These are phyloP conservation scores for Maudiozyma bulderi DNA, from an alignment of 805 yeast genomes.

Conservation along the genomic window DNA sequence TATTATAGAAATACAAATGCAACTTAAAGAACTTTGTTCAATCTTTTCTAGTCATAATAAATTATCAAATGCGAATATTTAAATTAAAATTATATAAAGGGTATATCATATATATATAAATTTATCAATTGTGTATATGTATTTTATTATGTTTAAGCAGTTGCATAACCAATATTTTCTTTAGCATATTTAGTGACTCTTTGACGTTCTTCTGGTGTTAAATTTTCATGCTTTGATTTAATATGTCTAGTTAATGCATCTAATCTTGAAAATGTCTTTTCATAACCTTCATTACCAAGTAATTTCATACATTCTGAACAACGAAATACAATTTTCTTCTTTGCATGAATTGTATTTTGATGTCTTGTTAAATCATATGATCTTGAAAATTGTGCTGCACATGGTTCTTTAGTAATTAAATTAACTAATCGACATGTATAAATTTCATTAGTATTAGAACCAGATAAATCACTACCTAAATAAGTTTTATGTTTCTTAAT, in stretches of 20 bases:
- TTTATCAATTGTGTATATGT: no score
- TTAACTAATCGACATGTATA: slow-evolving; percentile 15
- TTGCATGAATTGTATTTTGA: slow-evolving; percentile 92
- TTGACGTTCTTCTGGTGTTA: slow-evolving; percentile 47
- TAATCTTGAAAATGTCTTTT: slow-evolving; percentile 82
- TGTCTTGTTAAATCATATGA: slow-evolving; percentile 92
- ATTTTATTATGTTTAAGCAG: slow-evolving; percentile 1
- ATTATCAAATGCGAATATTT: no score
- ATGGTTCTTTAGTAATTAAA: slow-evolving; percentile 22
- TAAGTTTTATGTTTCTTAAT: background rate
- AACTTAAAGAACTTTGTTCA: no score
- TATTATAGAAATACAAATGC: no score
- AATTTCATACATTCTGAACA: slow-evolving; percentile 68
- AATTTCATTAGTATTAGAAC: slow-evolving; percentile 4
- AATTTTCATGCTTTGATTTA: slow-evolving; percentile 71
- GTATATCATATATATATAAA: no score
- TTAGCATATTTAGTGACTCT: slow-evolving; percentile 67
- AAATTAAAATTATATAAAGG: no score
- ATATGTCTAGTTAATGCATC: slow-evolving; percentile 93
- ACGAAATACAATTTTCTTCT: slow-evolving; percentile 72
- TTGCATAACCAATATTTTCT: slow-evolving; percentile 56
- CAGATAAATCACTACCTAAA: background rate
- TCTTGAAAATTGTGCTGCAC: slow-evolving; percentile 57
- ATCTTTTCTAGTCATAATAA: no score
- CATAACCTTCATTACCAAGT: slow-evolving; percentile 34